Evolutionary conservation across 108 stramenopile species (phyloP).

Genomic region (Stephanodiscus minutulus): DNA sequence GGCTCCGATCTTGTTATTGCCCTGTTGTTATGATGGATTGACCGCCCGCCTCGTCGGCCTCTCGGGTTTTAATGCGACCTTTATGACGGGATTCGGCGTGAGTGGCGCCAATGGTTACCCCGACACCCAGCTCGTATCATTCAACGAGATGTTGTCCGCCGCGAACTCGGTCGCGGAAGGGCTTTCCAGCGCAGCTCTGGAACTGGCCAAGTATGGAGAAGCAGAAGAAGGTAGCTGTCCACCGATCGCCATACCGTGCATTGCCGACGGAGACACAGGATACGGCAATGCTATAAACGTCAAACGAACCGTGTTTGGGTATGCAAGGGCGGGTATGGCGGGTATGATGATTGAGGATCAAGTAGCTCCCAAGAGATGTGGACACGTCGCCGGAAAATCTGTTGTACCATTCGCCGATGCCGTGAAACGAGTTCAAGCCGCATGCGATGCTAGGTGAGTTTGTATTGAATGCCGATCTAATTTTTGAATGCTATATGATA

Average conservation of each 20-base stretch:
- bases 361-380: conserved; percentile 92
- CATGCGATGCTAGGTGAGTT: conserved; percentile 86
- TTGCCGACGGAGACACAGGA: conserved; percentile 97
- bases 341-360: conserved; percentile 99
- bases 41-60: conserved; percentile 88
- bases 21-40: conserved; percentile 96
- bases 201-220: conserved; percentile 50
- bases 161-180: conserved; percentile 83
- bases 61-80: conserved; percentile 93
- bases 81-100: conserved; percentile 98
- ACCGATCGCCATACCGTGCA: conserved; percentile 83
- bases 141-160: conserved; percentile 85
- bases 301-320: conserved; percentile 86
- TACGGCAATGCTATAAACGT: conserved; percentile 96
- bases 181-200: conserved; percentile 72
- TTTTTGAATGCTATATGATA: background rate
- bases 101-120: conserved; percentile 88
- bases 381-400: conserved; percentile 94
- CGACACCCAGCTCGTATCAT: conserved; percentile 90
- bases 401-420: conserved; percentile 90
- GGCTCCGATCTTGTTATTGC: conserved; percentile 74
- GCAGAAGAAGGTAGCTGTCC: conserved; percentile 6
- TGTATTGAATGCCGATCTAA: background rate
- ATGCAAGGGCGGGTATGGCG: conserved; percentile 91
- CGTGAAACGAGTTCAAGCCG: conserved; percentile 86